Evolutionary conservation across 2,329 filamentous ascomycete genomes (phyloP).

Genomic region (Claviceps maximensis): DNA sequence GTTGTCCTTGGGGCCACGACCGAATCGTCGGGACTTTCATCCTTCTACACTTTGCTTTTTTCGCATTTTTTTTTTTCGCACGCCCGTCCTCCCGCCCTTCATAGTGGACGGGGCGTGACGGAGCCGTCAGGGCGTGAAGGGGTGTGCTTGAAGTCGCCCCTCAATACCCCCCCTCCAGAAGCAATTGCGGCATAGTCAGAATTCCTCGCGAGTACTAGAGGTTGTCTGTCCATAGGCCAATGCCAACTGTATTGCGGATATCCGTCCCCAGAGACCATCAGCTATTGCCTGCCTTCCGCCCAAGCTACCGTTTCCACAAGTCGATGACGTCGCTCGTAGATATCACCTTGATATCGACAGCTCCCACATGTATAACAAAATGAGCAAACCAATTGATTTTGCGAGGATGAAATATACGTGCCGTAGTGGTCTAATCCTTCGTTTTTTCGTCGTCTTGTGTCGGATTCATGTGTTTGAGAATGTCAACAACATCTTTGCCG

Average conservation of each 20-base stretch:
- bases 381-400: too few species aligned
- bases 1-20: background rate
- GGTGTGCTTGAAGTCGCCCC: background rate
- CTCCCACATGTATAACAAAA: too few species aligned
- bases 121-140: background rate
- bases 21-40: background rate
- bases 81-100: background rate
- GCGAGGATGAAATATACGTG: too few species aligned
- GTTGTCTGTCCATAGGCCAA: background rate
- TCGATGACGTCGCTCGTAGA: conserved; percentile 4
- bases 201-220: too few species aligned
- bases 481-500: too few species aligned
- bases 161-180: background rate
- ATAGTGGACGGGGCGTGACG: too few species aligned
- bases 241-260: background rate
- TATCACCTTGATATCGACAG: background rate
- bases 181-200: background rate
- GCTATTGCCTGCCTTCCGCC: background rate
- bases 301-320: too few species aligned
- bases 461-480: too few species aligned
- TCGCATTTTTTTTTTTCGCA: background rate
- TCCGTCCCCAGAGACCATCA: background rate
- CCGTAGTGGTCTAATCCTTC: too few species aligned
- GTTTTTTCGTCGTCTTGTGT: too few species aligned
- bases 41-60: background rate